These are phyloP conservation scores for Phaeosphaeria sp. DNA, from an alignment of 2,329 filamentous ascomycete genomes.

Conservation along the genomic window DNA sequence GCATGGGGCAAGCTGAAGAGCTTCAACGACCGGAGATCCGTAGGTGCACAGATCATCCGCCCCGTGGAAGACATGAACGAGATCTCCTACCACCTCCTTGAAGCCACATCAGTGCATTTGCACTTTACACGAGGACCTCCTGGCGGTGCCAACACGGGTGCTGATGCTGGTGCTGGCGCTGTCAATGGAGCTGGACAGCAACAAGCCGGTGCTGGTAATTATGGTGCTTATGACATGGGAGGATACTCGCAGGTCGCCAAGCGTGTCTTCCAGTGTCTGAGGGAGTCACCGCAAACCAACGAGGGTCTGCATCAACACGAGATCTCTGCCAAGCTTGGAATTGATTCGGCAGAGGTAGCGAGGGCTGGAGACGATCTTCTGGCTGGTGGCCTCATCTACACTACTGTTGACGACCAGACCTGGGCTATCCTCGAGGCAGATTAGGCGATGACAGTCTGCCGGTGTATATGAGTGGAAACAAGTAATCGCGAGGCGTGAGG, in stretches of 20 bases:
- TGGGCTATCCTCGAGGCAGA: slow-evolving; percentile 79
- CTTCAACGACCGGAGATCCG: slow-evolving; percentile 82
- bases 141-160: slow-evolving; percentile 49
- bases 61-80: slow-evolving; percentile 87
- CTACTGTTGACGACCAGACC: slow-evolving; percentile 90
- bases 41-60: slow-evolving; percentile 81
- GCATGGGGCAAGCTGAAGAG: slow-evolving; percentile 84
- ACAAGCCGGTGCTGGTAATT: slow-evolving; percentile 31
- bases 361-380: slow-evolving; percentile 83
- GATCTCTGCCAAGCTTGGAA: slow-evolving; percentile 69
- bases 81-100: slow-evolving; percentile 88
- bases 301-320: slow-evolving; percentile 84
- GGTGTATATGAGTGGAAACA: not conserved
- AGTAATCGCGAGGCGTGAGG: not conserved
- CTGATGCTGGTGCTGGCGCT: slow-evolving; percentile 43
- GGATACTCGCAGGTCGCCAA: slow-evolving; percentile 63
- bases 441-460: not conserved
- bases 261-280: slow-evolving; percentile 75
- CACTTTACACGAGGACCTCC: slow-evolving; percentile 77
- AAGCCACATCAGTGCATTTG: slow-evolving; percentile 87
- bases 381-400: slow-evolving; percentile 77
- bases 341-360: slow-evolving; percentile 74
- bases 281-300: slow-evolving; percentile 71
- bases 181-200: slow-evolving; percentile 33
- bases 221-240: slow-evolving; percentile 42